Evolutionary conservation across 23 red algal species (phyloP).

Genomic region (Agarophyton chilense): DNA sequence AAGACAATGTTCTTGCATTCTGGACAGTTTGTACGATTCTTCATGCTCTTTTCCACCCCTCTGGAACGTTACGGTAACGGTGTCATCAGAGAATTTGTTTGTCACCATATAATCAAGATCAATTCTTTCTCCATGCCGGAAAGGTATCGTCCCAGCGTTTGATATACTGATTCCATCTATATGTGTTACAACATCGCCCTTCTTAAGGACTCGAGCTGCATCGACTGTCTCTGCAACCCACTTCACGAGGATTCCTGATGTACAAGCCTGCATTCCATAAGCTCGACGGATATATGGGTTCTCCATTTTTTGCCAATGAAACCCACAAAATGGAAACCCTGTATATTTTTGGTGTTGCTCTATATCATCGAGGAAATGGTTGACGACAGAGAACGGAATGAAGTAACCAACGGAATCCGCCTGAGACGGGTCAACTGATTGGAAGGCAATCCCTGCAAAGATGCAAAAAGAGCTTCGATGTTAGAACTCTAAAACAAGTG

Average conservation of each 20-base stretch:
- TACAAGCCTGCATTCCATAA: constrained; percentile 47
- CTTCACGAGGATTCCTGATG: constrained; percentile 81
- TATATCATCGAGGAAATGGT: constrained; percentile 95
- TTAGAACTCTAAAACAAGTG: neutral
- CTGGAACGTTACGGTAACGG: constrained; percentile 58
- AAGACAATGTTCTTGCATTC: constrained; percentile 66
- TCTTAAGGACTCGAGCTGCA: constrained; percentile 67
- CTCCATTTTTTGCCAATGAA: constrained; percentile 87
- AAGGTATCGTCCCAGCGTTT: constrained; percentile 89
- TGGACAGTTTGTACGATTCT: constrained; percentile 68
- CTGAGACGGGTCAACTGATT: constrained; percentile 78
- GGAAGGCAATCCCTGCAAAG: constrained; percentile 85
- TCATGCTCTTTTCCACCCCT: constrained; percentile 67
- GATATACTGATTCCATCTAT: constrained; percentile 85
- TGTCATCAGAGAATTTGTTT: constrained; percentile 80
- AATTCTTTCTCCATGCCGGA: constrained; percentile 87
- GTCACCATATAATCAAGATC: constrained; percentile 85
- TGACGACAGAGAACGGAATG: constrained; percentile 85
- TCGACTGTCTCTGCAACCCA: constrained; percentile 73
- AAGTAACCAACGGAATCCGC: constrained; percentile 90
- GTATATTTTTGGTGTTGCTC: constrained; percentile 79
- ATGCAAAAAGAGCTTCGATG: neutral
- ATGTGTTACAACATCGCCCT: constrained; percentile 86
- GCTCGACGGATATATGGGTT: constrained; percentile 74
- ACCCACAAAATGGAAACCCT: constrained; percentile 84